These are phyloP conservation scores for Orbilia oligospora DNA, from an alignment of 2,329 filamentous ascomycete genomes.

Conservation along the genomic window DNA sequence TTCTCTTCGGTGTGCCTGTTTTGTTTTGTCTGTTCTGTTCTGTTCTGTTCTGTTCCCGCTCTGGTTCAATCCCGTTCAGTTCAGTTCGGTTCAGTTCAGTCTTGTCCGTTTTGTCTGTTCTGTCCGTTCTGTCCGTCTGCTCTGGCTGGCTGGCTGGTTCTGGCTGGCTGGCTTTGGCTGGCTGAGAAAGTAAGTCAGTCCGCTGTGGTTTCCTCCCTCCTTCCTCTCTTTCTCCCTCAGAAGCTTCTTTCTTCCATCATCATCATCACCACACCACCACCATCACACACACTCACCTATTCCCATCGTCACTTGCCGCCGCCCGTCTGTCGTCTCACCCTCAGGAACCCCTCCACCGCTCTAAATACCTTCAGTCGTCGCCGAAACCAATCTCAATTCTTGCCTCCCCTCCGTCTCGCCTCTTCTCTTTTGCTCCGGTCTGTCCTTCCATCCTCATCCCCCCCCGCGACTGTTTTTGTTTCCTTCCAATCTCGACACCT, in stretches of 20 bases:
- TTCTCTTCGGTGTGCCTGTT: too few relatives aligned
- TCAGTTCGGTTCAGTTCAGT: too few relatives aligned
- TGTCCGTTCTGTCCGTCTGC: constrained; percentile 24
- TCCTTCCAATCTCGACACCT: constrained; percentile 66
- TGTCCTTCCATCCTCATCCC: constrained; percentile 68
- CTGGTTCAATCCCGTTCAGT: too few relatives aligned
- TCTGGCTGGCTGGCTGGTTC: not conserved
- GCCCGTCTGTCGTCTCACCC: constrained; percentile 12
- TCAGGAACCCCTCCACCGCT: not conserved
- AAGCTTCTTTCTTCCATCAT: constrained; percentile 80
- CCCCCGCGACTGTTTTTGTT: constrained; percentile 63
- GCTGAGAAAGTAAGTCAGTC: not conserved
- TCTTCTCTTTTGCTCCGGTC: constrained; percentile 33
- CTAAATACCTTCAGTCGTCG: not conserved
- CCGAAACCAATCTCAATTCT: constrained; percentile 26
- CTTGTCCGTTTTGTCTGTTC: not conserved
- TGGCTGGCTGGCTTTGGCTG: not conserved
- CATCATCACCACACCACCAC: constrained; percentile 69
- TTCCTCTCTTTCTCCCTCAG: constrained; percentile 73
- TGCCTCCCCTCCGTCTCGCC: constrained; percentile 28
- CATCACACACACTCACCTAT: constrained; percentile 69
- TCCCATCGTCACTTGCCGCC: constrained; percentile 29
- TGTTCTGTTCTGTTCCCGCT: too few relatives aligned
- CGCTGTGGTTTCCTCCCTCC: constrained; percentile 62
- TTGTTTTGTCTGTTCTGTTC: not conserved